Base-by-base conservation (phyloP, 352 stramenopile species). In the Phytophthora chlamydospora region DNA sequence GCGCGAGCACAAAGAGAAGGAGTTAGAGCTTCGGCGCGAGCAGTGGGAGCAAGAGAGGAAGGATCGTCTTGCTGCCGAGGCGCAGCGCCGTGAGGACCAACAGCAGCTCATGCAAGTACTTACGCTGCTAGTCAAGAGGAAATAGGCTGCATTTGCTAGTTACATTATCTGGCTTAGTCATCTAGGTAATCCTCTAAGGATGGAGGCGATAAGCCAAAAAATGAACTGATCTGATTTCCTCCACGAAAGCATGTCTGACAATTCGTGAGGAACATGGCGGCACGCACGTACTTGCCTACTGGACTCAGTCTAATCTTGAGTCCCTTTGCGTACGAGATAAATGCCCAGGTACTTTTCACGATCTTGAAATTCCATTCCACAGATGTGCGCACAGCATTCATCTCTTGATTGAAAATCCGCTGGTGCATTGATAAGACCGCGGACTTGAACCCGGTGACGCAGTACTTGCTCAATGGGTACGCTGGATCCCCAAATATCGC, bases 1-100 rank as follows among this genome's bases (percentile, higher is more conserved):
- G n/a, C n/a, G 19, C n/a, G 39, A 48, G 13, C 41, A 48, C 41
- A 35, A 48, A 21, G 41, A 48, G 24, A 48, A 48, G 13, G 41
- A 48, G 41, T 48, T 48, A 17, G 41, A 48, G 17, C 24, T 48
- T 48, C 41, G 41, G 19, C 17, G 24, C 19, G 41, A 48, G 41
- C 19, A 48, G 24, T 48, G 41, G 41, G 24, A 48, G 41, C 41
- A n/a, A n/a, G 41, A 48, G 41, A 3, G 41, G 10, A n/a, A 48
- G 13, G 41, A 48, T 48, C 41, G 41, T 33, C 41, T 35, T 34
- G 41, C 17, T 19, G 41, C 41, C 19, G 41, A 48, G 41, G 19
- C 19, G 9, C 7, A 35, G 17, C 41, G 41, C 41, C 41, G 41
- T 35, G 17, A 35, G 24, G 41, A 48, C 13, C 17, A 34, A 9